Base-by-base conservation (phyloP, 1,284 basidiomycete species). In the Vanrija humicola region DNA sequence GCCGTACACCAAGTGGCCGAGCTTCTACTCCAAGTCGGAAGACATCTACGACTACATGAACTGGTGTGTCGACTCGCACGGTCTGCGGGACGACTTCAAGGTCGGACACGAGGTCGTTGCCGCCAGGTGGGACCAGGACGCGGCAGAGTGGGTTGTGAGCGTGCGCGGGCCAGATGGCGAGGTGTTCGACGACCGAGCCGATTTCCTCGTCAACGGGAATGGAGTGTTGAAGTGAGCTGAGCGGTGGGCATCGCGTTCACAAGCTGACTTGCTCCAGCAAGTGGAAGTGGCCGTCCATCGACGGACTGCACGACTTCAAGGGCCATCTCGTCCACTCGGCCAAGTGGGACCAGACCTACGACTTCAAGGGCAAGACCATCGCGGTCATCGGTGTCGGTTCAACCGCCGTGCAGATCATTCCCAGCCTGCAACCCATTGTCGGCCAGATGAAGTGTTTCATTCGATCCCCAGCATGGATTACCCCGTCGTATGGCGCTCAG, bases 161-260 rank as follows among this genome's bases (percentile, higher is more conserved):
- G 47, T 55, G 10, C 62, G 38, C 25, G n/a, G 50, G 9, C 48
- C 52, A 18, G 55, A 55, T 16, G 61, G 52, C 9, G 34, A 54
- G 26, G 21, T 21, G 42, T 34, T 58, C 15, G 55, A 54, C 28
- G 70, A 72, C 53, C 40, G 39, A 2, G 60, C 56, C 29, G 67
- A 73, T 50, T 58, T 73, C 40, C 55, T 73, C 43, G 57, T 68
- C 54, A 72, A 72, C 62, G 68, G 62, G 10, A 51, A 52, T 12
- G 72, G 70, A 7, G 45, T 64, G n/a, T 50, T 59, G 54, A 26
- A 55, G 34, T 34, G 12, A n/a, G 21, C 19, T 10, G 34, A 15
- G 14, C 2, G 34, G 7, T 28, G 10, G 6, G 10, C 6, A 14
- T 14, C 6, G 1, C 2, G 34, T 15, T 5, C 9, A 14, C 34